Base-by-base conservation (phyloP, 768 basidiomycete species). In the Favolaschia claudopus region DNA sequence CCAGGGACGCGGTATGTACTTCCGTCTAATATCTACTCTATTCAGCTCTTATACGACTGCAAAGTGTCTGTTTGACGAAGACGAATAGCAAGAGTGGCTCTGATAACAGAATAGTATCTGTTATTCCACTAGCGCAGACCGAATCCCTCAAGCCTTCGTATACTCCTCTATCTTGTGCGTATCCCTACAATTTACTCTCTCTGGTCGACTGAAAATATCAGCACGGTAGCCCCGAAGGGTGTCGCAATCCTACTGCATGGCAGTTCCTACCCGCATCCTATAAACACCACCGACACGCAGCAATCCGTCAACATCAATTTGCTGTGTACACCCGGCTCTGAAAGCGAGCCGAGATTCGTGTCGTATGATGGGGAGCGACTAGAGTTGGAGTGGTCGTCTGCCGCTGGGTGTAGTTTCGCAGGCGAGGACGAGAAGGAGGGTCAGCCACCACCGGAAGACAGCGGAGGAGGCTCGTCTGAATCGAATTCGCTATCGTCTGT, bases 51-150 rank as follows among this genome's bases (percentile, higher is more conserved):
- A n/a, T n/a, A n/a, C n/a, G n/a, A n/a, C n/a, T n/a, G n/a, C n/a
- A n/a, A n/a, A n/a, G n/a, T 66, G 90, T 86, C 45, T 96, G 94
- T 74, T 76, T 93, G 28, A 89, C 85, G 5, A 84, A 82, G 65
- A 82, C 79, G 31, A 93, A 93, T 66, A 65, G 76, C 64, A 92
- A 90, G 72, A 63, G 69, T 1, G 80, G 76, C 20, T 71, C 78
- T 36, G 52, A 76, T 3, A 88, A 91, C 62, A 82, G 91, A 47
- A 73, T 95, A 66, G 77, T 86, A 25, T 78, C 85, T 28, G 91
- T 93, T n/a, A 85, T 95, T 52, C 87, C 92, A n/a, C 67, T 95
- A 28, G 90, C 87, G 9, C 77, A 80, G 60, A 68, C 74, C 5
- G 68, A 72, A 29, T 69, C 68, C 17, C 65, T 80, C 28, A 55